These are phyloP conservation scores for Aspergillus costaricaensis DNA, from an alignment of 2,329 filamentous ascomycete species.

Conservation along the genomic window DNA sequence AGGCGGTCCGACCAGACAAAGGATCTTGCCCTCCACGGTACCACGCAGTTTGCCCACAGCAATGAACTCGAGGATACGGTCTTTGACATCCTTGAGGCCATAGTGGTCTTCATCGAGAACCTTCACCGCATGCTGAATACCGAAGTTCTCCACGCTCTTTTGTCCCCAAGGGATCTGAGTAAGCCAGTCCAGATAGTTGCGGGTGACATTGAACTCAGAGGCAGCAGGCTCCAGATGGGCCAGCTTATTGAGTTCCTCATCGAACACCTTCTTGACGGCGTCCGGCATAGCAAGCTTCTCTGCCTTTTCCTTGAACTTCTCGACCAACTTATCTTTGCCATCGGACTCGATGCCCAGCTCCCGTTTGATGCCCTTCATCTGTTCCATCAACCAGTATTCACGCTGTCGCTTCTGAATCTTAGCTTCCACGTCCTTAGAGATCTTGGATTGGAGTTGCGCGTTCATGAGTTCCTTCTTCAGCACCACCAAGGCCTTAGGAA, in stretches of 20 bases:
- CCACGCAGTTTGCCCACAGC: conserved; percentile 95
- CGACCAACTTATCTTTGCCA: conserved; percentile 95
- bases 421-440: conserved; percentile 94
- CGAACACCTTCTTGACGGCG: conserved; percentile 93
- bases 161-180: conserved; percentile 98
- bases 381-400: conserved; percentile 98
- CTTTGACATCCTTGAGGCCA: conserved; percentile 95
- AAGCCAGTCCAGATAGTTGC: conserved; percentile 98
- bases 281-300: conserved; percentile 95
- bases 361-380: conserved; percentile 97
- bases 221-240: conserved; percentile 92
- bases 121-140: conserved; percentile 83
- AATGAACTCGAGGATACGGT: conserved; percentile 97
- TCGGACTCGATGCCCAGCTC: conserved; percentile 97
- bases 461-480: conserved; percentile 99
- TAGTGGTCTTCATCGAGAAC: conserved; percentile 97
- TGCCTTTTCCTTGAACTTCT: conserved; percentile 96
- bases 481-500: conserved; percentile 87
- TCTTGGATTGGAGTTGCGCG: conserved; percentile 93
- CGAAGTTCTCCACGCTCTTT: conserved; percentile 93
- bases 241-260: conserved; percentile 96
- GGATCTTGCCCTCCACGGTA: conserved; percentile 96
- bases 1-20: conserved; percentile 95
- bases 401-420: conserved; percentile 97
- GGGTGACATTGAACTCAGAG: conserved; percentile 96